Base-by-base conservation (phyloP, 805 yeast genomes). In the Sugiyamaella marilandica region DNA sequence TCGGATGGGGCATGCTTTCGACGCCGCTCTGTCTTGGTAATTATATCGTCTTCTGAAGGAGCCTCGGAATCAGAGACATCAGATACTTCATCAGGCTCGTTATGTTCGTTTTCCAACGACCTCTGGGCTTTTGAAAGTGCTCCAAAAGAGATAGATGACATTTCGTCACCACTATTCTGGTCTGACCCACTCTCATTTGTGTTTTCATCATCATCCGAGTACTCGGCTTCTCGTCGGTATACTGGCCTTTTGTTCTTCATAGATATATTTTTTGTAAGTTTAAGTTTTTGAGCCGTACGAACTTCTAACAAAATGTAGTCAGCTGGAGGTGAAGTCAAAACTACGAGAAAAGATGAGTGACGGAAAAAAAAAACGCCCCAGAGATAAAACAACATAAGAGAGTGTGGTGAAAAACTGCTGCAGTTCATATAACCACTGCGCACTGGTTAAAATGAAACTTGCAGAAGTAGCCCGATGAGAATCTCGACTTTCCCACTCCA, bases 1-100 rank as follows among this genome's bases (percentile, higher is more conserved):
- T 87, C 97, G 2, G 82, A 71, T 10, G 99, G 99, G 0, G 95
- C 97, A 72, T 92, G 96, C 65, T 91, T 92, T 57, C 70, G 75
- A 60, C 74, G 78, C 59, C 75, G 76, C 54, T 58, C 43, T 18
- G 14, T 51, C 26, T 46, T 31, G n/a, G 35, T 19, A 5, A 58
- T 29, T 43, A 35, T 37, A 31, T 45, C 49, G 48, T 60, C 54
- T 56, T 53, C 57, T 14, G 55, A 57, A 9, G 55, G 51, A 19
- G 51, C 43, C 21, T 59, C 62, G 10, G 59, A 54, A 34, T 53
- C 60, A 8, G 49, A 21, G 4, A 51, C 54, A 31, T 36, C 47
- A 31, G 33, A 44, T 13, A 34, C 32, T 18, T 41, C 47, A 24
- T 49, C 41, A 35, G 41, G 36, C 9, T 39, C 50, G 10, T 10